Evolutionary conservation across 805 yeast species (phyloP), one percentile per base, ranked within the genome.

Genomic region (Metschnikowia baotianmanensis): DNA sequence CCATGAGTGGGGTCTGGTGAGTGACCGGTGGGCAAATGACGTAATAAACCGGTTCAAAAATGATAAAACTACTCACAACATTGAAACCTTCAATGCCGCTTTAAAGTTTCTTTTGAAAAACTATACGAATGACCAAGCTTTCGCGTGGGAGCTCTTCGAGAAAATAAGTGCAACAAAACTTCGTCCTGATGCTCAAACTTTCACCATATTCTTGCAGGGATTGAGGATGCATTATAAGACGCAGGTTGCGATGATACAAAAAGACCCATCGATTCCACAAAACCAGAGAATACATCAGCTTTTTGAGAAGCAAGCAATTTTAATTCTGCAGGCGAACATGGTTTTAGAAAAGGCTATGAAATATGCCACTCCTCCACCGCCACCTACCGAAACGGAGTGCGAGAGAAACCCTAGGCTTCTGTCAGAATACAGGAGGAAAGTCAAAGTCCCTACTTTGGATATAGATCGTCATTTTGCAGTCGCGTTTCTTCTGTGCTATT

Each of bases 81-180:
- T 58, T 12, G 62, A 61, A 26, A 61, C 59, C 9, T 70, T 67
- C 48, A 69, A 69, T 50, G 60, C 74, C 2, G 63, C 64, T 16
- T 53, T 70, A 24, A 53, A 63, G 42, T 47, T 65, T 5, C 42
- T 69, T 19, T 51, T 63, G n/a, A 68, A 66, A 40, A 59, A 67
- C 49, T 65, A 49, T 43, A 42, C 35, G 5, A 48, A 64, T 35
- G 56, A 59, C 21, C 74, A 69, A 40, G 45, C 41, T 8, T 28
- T 47, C n/a, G 69, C 70, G 1, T 69, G 74, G 74, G 45, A 50
- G 2, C 57, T 67, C 27, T 69, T 69, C 34, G 63, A 66, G 23
- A 46, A 43, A 18, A 50, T 65, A 12, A 53, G 51, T 12, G 27
- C 40, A 6, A 47, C 48, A 12, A 30, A 37, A 6, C 25, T 63